These are phyloP conservation scores for Collybiopsis confluens DNA, from an alignment of 768 basidiomycete genomes.

Conservation along the genomic window DNA sequence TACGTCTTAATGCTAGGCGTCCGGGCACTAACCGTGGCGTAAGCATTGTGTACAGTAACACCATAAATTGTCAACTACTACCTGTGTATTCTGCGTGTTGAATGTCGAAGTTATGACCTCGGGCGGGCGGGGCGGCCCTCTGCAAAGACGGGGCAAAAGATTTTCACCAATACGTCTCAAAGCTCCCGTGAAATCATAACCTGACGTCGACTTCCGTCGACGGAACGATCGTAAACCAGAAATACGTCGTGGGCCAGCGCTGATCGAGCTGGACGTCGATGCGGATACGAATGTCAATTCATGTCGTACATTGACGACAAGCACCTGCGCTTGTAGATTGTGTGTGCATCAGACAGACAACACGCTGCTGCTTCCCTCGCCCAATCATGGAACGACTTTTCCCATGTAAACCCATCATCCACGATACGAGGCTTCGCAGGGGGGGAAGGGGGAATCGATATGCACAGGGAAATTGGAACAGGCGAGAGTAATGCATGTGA, in stretches of 20 bases:
- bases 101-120: too few relatives aligned
- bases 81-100: background rate
- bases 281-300: background rate
- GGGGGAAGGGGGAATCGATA: background rate
- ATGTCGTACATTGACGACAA: background rate
- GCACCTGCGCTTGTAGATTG: too few relatives aligned
- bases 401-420: background rate
- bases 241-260: background rate
- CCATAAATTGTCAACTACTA: background rate
- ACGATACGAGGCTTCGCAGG: background rate
- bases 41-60: too few relatives aligned
- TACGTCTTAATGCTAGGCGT: background rate
- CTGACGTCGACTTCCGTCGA: background rate
- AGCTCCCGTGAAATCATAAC: background rate
- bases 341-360: too few relatives aligned
- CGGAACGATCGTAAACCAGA: background rate
- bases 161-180: constrained; percentile 17
- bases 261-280: too few relatives aligned
- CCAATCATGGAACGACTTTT: background rate
- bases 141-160: constrained; percentile 18
- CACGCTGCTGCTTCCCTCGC: too few relatives aligned
- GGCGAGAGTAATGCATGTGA: background rate
- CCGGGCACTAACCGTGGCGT: too few relatives aligned
- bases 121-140: too few relatives aligned
- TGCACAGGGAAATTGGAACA: background rate